Base-by-base conservation (phyloP, 1,284 basidiomycete genomes). In the Ganoderma leucocontextum region DNA sequence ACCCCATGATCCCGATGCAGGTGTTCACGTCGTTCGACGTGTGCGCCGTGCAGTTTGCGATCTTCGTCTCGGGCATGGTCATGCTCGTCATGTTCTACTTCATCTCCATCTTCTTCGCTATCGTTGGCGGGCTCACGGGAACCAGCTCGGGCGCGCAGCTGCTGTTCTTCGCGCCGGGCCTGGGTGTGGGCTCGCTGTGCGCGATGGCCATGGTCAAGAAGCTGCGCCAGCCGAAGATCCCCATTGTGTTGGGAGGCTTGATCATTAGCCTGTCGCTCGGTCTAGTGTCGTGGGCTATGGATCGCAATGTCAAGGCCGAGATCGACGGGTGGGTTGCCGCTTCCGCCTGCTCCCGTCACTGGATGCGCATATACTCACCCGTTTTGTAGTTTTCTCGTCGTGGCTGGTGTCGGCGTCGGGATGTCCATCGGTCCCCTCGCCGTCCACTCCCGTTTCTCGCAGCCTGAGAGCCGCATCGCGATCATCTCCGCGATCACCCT, bases 81-180 rank as follows among this genome's bases (percentile, higher is more conserved):
- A 83, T 83, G 81, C 79, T 87, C 67, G 85, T 84, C 63, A 82
- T 84, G 78, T 85, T 86, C 75, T 87, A 86, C 73, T 87, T 86
- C 68, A 79, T 87, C 58, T 80, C 86, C 0, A 84, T 87, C 62
- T 86, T 85, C 76, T 82, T 84, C 75, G 80, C 81, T 8, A 79
- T 86, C 62, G 86, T 84, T 12, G 76, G 75, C 39, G 83, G 82
- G 1, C 71, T 80, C 38, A 76, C 79, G 19, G 74, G 83, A 13
- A 75, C 78, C 17, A 72, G 79, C 36, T 79, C 83, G 19, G 86
- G 85, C 49, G 78, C 82, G 29, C 85, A 87, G 68, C 70, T 86
- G 35, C 74, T 86, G 13, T 87, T 81, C 73, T 86, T 87, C 66
- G 79, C 84, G 1, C 85, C 86, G 4, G 85, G 85, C 41, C 72